phyloP scores from a whole-genome alignment of 2,329 filamentous ascomycete species.

The Exophiala sideris region DNA sequence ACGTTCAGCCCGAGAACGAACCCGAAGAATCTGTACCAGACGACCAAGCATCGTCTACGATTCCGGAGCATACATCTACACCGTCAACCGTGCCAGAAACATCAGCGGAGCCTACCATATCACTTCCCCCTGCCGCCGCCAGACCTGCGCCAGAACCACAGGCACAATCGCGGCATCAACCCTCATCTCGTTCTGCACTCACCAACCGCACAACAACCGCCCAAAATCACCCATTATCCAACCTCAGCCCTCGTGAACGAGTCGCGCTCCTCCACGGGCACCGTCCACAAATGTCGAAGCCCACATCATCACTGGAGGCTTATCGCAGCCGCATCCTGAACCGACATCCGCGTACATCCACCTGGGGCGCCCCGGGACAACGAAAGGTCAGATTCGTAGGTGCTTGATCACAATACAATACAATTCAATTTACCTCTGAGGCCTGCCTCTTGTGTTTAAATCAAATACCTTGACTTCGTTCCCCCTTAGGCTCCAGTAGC shows the following conservation, averaged over 20 bases:
- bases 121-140: too few relatives aligned
- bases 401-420: constrained; percentile 1
- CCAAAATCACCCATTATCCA: neutral
- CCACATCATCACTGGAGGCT: constrained; percentile 8
- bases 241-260: neutral
- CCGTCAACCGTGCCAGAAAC: neutral
- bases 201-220: neutral
- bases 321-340: constrained; percentile 11
- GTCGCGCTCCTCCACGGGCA: neutral
- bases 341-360: constrained; percentile 7
- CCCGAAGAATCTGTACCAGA: neutral
- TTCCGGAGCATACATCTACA: neutral
- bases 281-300: neutral
- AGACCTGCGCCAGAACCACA: neutral
- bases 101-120: neutral
- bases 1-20: neutral
- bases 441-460: neutral
- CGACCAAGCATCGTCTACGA: neutral
- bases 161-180: neutral
- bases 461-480: too few relatives aligned
- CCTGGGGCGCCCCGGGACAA: constrained; percentile 9
- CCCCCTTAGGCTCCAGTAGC: too few relatives aligned
- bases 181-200: neutral
- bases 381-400: constrained; percentile 17
- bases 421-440: neutral